These are phyloP conservation scores for Aspergillus quadrilineatus DNA, from an alignment of 2,329 filamentous ascomycete species.

Conservation along the genomic window DNA sequence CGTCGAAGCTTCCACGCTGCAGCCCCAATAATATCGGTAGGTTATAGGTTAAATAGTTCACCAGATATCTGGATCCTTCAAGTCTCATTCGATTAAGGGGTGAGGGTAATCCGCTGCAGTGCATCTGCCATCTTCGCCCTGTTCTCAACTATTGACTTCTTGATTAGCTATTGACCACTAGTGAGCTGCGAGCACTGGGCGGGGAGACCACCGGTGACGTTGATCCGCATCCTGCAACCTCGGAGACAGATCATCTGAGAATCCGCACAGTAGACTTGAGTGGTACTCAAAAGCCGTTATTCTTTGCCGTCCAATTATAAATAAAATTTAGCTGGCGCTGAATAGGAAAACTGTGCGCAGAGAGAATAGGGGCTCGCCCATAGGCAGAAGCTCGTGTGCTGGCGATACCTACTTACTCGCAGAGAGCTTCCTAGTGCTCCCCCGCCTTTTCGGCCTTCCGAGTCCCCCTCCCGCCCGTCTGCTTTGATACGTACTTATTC, in stretches of 20 bases:
- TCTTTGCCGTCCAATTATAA: not conserved
- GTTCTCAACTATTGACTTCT: constrained; percentile 2
- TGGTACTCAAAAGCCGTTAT: not conserved
- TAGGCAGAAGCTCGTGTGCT: not conserved
- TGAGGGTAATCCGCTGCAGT: not conserved
- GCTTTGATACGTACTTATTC: not conserved
- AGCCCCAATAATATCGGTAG: not conserved
- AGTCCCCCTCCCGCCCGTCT: not conserved
- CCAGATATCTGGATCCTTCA: constrained; percentile 9
- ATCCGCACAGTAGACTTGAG: not conserved
- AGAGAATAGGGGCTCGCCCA: not conserved
- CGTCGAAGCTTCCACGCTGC: constrained; percentile 27
- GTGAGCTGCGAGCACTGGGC: constrained; percentile 8
- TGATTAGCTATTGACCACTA: constrained; percentile 21
- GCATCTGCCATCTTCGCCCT: not conserved
- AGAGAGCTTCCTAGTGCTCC: constrained; percentile 11
- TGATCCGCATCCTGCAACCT: constrained; percentile 14
- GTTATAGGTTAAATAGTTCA: not conserved
- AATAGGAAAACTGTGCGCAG: not conserved
- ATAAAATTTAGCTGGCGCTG: not conserved
- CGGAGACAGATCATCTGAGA: not conserved
- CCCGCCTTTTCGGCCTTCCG: constrained; percentile 11
- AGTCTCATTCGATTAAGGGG: not conserved
- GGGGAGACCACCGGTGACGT: constrained; percentile 17
- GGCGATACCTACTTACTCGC: not conserved